Percentiles rank a stretch among this genome's conserved stretches.
phyloP scores from a whole-genome alignment of 176 grass and related monocot species.

The Hsuehochloa calcarea region DNA sequence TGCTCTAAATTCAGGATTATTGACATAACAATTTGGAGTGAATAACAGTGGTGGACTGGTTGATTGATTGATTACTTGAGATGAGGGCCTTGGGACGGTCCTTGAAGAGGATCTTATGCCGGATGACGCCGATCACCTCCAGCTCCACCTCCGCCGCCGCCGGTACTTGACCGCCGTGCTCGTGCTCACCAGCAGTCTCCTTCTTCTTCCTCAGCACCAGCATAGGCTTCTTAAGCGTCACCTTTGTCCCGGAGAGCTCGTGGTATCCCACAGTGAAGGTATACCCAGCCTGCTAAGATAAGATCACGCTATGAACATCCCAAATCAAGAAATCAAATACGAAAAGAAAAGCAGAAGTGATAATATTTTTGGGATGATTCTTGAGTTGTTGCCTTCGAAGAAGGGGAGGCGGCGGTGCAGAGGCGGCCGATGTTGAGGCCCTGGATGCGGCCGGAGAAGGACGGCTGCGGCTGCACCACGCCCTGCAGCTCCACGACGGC shows the following conservation, averaged over 20 bases:
- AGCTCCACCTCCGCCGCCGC: slow-evolving; percentile 42
- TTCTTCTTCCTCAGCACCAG: slow-evolving; percentile 77
- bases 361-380: background rate
- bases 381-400: slow-evolving; percentile 43
- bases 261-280: slow-evolving; percentile 91
- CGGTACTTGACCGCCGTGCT: background rate
- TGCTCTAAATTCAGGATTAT: background rate
- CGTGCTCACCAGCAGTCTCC: background rate
- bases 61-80: slow-evolving; percentile 50
- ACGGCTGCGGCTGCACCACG: slow-evolving; percentile 67
- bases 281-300: slow-evolving; percentile 46
- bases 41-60: background rate
- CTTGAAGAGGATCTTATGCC: slow-evolving; percentile 96
- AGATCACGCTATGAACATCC: background rate
- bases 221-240: slow-evolving; percentile 78
- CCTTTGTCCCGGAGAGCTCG: slow-evolving; percentile 68
- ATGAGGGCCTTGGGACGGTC: slow-evolving; percentile 79
- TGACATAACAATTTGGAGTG: background rate
- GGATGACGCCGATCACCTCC: slow-evolving; percentile 78
- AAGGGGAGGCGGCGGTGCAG: slow-evolving; percentile 50
- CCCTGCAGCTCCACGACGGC: slow-evolving; percentile 88
- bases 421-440: slow-evolving; percentile 83
- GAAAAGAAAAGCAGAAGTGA: background rate
- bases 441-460: slow-evolving; percentile 53
- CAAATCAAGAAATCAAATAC: background rate